Percentiles rank a stretch among this genome's conserved stretches.
These are phyloP conservation scores for Hypoxylon subgilvum DNA, from an alignment of 495 filamentous ascomycete genomes.

Conservation along the genomic window DNA sequence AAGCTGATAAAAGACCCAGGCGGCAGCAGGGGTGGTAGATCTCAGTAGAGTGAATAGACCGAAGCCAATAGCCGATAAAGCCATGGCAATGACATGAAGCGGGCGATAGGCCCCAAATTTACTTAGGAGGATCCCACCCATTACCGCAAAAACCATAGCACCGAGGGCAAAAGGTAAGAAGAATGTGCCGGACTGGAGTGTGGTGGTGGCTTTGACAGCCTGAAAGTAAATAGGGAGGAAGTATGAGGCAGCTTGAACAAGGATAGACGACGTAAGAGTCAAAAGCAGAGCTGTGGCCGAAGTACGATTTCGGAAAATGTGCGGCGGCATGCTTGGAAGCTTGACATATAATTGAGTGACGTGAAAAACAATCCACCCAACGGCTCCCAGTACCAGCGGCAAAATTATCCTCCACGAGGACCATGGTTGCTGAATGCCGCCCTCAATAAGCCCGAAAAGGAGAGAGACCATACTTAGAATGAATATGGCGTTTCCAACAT, in stretches of 20 bases:
- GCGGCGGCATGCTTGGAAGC: constrained; percentile 37
- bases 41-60: constrained; percentile 49
- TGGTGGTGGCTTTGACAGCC: constrained; percentile 41
- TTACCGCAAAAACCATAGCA: constrained; percentile 42
- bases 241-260: constrained; percentile 47
- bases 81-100: constrained; percentile 50
- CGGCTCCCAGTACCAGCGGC: constrained; percentile 24
- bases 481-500: constrained; percentile 38
- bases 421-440: constrained; percentile 40
- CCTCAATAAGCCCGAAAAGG: constrained; percentile 42
- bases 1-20: constrained; percentile 45
- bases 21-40: constrained; percentile 25
- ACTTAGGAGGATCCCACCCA: constrained; percentile 48
- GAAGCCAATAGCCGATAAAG: constrained; percentile 48
- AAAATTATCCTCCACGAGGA: constrained; percentile 27
- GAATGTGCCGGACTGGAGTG: constrained; percentile 50
- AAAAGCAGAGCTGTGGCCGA: constrained; percentile 35
- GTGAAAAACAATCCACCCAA: constrained; percentile 34
- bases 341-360: constrained; percentile 33
- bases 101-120: constrained; percentile 53
- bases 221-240: constrained; percentile 61
- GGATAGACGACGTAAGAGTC: constrained; percentile 15
- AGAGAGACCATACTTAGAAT: constrained; percentile 42
- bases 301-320: constrained; percentile 47
- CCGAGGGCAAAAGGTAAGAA: constrained; percentile 55